Base-by-base conservation (phyloP, 2,329 filamentous ascomycete genomes). In the Sordariomycetes sp. region DNA sequence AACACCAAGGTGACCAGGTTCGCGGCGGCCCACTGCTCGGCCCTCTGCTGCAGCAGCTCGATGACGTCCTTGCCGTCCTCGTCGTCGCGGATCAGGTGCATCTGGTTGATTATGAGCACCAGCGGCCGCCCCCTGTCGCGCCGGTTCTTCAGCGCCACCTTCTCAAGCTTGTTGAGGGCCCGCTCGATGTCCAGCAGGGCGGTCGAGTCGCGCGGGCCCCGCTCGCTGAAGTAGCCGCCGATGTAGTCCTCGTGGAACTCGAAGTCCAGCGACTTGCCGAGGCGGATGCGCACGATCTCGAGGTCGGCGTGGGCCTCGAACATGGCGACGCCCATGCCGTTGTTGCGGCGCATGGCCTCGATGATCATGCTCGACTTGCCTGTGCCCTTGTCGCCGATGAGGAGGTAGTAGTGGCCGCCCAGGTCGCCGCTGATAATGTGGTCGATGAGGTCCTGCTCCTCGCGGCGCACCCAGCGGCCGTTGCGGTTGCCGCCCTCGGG, bases 171-270 rank as follows among this genome's bases (percentile, higher is more conserved):
- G 78, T 99, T 99, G 70, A 99, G 87, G 0, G 94, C 94, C 32
- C 94, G 85, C 69, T 99, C 94, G 62, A 99, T 97, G 69, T 99
- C 94, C 1, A 99, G 79, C 37, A 99, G 76, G 4, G 94, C 91
- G 0, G 90, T 96, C 3, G 90, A 92, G 66, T 99, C 94, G 51
- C 94, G 83, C 0, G 94, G 94, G 0, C 94, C 94, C 34, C 89
- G 85, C 67, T 99, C 96, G 60, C 89, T 96, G 71, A 99, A 99
- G 60, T 99, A 88, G 6, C 89, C 90, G 52, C 94, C 94, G 61
- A 99, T 97, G 67, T 96, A 97, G 75, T 99, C 94, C 74, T 97
- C 94, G 68, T 97, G 90, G 66, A 89, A 99, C 69, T 99, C 94
- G 69, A 92, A 99, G 70, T 99, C 92, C 48, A 99, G 78, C 1